Evolutionary conservation across 192 early-diverging fungal species (phyloP), one percentile per base, ranked within the genome.

Genomic region (Lunasporangiospora selenospora): DNA sequence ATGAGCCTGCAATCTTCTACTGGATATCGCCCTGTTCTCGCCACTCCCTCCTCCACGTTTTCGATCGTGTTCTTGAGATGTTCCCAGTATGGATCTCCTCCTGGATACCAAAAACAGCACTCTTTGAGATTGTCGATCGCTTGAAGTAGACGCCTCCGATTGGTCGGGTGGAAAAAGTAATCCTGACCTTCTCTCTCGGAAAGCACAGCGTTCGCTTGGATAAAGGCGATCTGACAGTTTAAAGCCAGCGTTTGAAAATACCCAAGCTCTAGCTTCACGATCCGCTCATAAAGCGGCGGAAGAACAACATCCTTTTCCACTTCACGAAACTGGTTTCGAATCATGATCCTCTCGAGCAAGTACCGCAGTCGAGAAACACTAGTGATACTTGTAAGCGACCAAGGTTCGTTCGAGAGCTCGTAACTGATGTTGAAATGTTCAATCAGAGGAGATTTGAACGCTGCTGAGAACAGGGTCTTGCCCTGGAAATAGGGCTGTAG

Each of bases 151-250:
- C 83, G 73, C 30, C 69, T 81, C 13, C 69, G 75, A 66, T 90
- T 89, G 6, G 78, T 75, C 0, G 81, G 77, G 40, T 90, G 87
- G 52, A 92, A 92, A 31, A 93, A 83, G 58, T 94, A 94, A 61
- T 94, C 92, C 27, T 78, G 69, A 15, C 84, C 88, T 10, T 44
- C 71, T 6, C 88, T 77, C 47, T 91, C 79, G 1, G 88, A 85
- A 19, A 92, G 67, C 9, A 90, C 77, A 33, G 89, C 86, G 58
- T 95, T 95, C 24, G 88, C 64, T 30, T 83, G 83, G 45, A 93
- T 88, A 37, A 89, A 76, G 0, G 87, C 81, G 10, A 92, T 77
- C 31, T 87, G 58, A 30, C 81, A 69, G 53, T 90, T 90, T 53
- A 87, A 67, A 0, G 78, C 60, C 49, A 88, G 45, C 11, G 70